Percentiles rank a stretch among this genome's conserved stretches.
phyloP scores from a whole-genome alignment of 1,139 yeast species.

The Candida pseudoviswanathii region DNA sequence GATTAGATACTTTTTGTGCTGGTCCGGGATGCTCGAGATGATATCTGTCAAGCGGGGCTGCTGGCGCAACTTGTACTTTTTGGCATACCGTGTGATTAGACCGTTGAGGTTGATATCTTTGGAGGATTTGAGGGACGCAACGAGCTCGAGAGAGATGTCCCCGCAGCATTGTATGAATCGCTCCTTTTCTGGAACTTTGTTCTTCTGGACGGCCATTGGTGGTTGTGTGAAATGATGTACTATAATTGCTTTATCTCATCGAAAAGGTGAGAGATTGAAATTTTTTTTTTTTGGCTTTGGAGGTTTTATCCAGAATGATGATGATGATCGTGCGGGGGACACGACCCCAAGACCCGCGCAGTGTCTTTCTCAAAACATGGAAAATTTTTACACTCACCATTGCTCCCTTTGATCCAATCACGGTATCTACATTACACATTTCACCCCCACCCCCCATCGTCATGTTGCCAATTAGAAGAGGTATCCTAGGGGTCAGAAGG shows the following conservation, averaged over 20 bases:
- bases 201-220: conserved; percentile 34
- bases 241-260: neutral
- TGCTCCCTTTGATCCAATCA: neutral
- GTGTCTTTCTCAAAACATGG: neutral
- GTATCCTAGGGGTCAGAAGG: neutral
- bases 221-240: neutral
- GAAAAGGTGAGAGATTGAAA: neutral
- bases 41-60: conserved; percentile 96
- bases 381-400: neutral
- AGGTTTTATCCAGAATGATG: neutral
- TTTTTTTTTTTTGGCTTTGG: neutral
- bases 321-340: neutral
- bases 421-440: neutral
- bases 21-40: conserved; percentile 94
- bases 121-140: conserved; percentile 70
- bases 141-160: conserved; percentile 87
- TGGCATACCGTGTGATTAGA: conserved; percentile 79
- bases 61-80: conserved; percentile 85
- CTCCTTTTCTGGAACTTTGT: conserved; percentile 80
- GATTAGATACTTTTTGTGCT: conserved; percentile 83
- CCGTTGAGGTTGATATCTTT: conserved; percentile 91
- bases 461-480: neutral
- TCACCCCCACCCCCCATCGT: neutral
- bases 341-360: neutral
- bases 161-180: conserved; percentile 91